Conservation (phyloP, 78 protist genomes). For the Dictyostelium intermedium region DNA sequence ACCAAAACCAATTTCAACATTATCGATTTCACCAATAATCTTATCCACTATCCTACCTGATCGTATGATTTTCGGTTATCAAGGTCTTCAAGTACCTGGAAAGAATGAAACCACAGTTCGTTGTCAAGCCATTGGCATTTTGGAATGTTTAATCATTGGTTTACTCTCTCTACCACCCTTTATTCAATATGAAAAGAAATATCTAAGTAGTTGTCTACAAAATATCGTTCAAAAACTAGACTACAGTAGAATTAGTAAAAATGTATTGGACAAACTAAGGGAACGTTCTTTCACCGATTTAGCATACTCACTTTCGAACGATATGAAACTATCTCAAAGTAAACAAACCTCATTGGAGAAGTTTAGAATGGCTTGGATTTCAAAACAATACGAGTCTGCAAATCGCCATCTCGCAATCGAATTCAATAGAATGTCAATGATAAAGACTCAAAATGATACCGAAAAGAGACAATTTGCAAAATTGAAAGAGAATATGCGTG, state of each 20-base stretch:
- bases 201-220: conserved; percentile 23
- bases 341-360: conserved; percentile 38
- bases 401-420: conserved; percentile 18
- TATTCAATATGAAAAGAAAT: conserved; percentile 40
- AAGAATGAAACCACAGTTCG: conserved; percentile 31
- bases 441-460: neutral
- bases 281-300: conserved; percentile 49
- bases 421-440: neutral
- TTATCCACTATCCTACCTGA: conserved; percentile 39
- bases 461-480: conserved; percentile 29
- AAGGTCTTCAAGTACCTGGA: conserved; percentile 28
- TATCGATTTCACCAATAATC: conserved; percentile 33
- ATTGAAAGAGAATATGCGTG: conserved; percentile 45
- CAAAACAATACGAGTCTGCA: conserved; percentile 55
- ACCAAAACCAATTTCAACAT: conserved; percentile 20
- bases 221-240: conserved; percentile 49
- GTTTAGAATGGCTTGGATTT: conserved; percentile 56
- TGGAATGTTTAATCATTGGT: conserved; percentile 36
- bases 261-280: conserved; percentile 27
- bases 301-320: conserved; percentile 36
- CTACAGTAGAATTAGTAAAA: neutral
- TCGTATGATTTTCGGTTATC: conserved; percentile 57
- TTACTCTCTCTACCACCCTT: conserved; percentile 48
- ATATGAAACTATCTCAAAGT: conserved; percentile 41
- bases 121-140: conserved; percentile 25